Evolutionary conservation across 192 early-diverging fungal species (phyloP).

Genomic region (Chytriomyces confervae): DNA sequence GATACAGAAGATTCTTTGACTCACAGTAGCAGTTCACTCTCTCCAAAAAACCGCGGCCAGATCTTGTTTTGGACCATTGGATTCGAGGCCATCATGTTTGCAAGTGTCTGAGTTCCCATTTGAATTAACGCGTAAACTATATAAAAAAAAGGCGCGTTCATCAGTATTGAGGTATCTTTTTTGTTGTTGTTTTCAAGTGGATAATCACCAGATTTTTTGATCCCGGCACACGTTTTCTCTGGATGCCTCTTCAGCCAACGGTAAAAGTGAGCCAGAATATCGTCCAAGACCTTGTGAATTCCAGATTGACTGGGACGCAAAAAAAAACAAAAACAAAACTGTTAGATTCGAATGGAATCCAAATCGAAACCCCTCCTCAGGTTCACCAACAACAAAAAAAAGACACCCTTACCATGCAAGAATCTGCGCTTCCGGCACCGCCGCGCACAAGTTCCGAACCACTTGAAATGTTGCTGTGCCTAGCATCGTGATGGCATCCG

Average conservation of each 20-base stretch:
- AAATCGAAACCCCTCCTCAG: background rate
- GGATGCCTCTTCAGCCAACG: conserved; percentile 46
- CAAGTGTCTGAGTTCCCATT: conserved; percentile 54
- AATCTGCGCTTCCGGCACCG: conserved; percentile 45
- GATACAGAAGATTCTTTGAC: background rate
- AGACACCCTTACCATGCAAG: conserved; percentile 42
- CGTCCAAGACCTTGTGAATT: conserved; percentile 46
- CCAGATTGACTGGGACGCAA: conserved; percentile 35
- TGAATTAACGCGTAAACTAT: conserved; percentile 44
- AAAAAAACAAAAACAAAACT: background rate
- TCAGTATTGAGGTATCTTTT: background rate
- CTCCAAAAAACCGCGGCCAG: conserved; percentile 53
- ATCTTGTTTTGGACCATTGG: conserved; percentile 49
- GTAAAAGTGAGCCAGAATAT: conserved; percentile 46
- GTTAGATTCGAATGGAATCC: too few relatives aligned
- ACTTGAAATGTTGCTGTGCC: conserved; percentile 44
- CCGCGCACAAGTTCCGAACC: conserved; percentile 52
- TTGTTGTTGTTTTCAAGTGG: background rate
- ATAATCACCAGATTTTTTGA: conserved; percentile 37
- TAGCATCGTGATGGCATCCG: conserved; percentile 27
- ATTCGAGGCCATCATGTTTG: conserved; percentile 60
- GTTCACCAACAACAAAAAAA: background rate
- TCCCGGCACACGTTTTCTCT: conserved; percentile 35
- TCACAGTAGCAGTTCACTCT: conserved; percentile 47
- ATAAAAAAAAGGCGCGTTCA: background rate